Base-by-base conservation (phyloP, 78 protist species). In the Protostelium mycophagum region DNA sequence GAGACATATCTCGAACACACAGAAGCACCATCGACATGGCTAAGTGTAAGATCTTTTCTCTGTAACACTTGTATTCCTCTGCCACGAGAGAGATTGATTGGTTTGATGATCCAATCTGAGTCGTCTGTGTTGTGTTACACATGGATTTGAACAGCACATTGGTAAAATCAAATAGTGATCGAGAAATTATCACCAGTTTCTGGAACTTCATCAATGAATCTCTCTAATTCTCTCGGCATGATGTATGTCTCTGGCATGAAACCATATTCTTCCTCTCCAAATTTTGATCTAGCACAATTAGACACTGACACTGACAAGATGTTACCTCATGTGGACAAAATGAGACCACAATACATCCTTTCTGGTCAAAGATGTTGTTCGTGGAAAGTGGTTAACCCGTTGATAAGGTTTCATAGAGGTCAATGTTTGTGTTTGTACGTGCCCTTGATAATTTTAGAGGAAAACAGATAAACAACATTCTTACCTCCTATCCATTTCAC, bases 341-440 rank as follows among this genome's bases (percentile, higher is more conserved):
- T 85, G 85, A 35, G 0, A 0, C 34, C 85, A 83, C 36, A 92
- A 88, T 28, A 73, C 29, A 87, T 88, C 94, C 89, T 96, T 96
- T 39, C 91, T 36, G 0, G 91, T 84, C 35, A 94, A 0, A 37
- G 85, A 93, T n/a, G 1, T 84, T 84, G 95, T 34, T 10, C 91
- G 87, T 0, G 97, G 96, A 29, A 89, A 96, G 88, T 95, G 97
- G 87, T 95, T 95, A 83, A 95, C 9, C 28, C 83, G 35, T 85
- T 93, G 96, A 29, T 51, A 63, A 35, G 85, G 83, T 28, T 0
- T 5, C 38, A 91, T 37, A 25, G 34, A 28, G 63, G 38, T 36
- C 35, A 90, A 36, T 38, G 28, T 25, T 28, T 0, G 34, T 35
- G 88, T 84, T 36, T 36, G 34, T 28, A 84, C 83, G 35, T 51